Evolutionary conservation across 2,329 filamentous ascomycete genomes (phyloP), one percentile per base, ranked within the genome.

Genomic region (Fusarium fujikuroi): DNA sequence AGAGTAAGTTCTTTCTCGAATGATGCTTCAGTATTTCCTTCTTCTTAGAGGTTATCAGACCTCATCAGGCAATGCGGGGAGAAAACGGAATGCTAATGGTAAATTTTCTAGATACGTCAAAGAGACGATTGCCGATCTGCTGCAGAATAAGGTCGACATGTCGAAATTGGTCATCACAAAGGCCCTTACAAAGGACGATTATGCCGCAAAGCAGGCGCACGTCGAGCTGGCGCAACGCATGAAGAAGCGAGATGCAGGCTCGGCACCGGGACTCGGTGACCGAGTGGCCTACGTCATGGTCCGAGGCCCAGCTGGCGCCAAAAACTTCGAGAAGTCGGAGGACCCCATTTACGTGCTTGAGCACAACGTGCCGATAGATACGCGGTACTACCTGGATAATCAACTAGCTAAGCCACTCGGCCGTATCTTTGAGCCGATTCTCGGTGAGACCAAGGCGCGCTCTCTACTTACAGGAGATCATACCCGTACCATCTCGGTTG

Each of bases 161-260:
- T 98, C 95, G 42, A 98, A 99, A 82, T 91, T 99, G 23, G 97
- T 99, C 81, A 99, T 99, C 79, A 99, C 96, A 34, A 99, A 99
- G 84, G 96, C 96, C 1, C 87, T 99, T 28, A 92, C 95, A 19
- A 99, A 99, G 81, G 90, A 91, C 46, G 92, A 94, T 79, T 99
- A 99, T 81, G 90, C 92, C 16, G 93, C 91, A 58, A 98, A 97
- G 83, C 95, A 98, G 85, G 95, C 96, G 5, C 96, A 99, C 82
- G 94, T 97, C 54, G 95, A 98, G 83, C 91, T 99, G 50, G 96
- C 95, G 2, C 92, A 96, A 79, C 93, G 96, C 49, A 99, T 99
- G 96, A 93, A 92, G 85, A 97, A 98, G 84, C 95, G 96, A 75
- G 96, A 99, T 79, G 92, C 94, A 5, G 96, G 96, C 64, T 98